phyloP scores from a whole-genome alignment of 805 yeast genomes.

The Cyberlindnera mississippiensis region DNA sequence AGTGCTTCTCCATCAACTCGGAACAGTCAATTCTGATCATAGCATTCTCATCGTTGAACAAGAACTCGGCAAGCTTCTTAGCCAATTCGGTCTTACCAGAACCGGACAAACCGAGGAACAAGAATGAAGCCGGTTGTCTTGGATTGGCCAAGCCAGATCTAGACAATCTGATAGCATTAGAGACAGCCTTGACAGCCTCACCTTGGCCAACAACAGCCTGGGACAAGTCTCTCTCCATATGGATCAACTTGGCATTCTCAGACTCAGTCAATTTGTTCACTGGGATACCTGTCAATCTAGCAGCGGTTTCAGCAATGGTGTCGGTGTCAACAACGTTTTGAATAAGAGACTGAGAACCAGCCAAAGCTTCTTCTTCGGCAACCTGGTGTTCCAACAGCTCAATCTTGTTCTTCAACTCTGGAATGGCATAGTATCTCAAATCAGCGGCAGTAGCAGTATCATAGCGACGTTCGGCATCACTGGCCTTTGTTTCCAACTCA shows the following conservation, averaged over 20 bases:
- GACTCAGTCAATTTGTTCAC: conserved; percentile 92
- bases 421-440: conserved; percentile 94
- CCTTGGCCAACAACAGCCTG: conserved; percentile 89
- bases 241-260: conserved; percentile 88
- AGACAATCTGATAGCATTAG: conserved; percentile 88
- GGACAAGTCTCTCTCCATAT: conserved; percentile 86
- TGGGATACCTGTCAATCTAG: conserved; percentile 94
- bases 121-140: conserved; percentile 91
- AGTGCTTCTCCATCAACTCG: conserved; percentile 91
- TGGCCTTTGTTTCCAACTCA: conserved; percentile 88
- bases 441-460: conserved; percentile 96
- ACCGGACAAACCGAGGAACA: conserved; percentile 93
- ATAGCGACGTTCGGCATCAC: conserved; percentile 94
- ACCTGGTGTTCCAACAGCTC: conserved; percentile 69
- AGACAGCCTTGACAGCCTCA: conserved; percentile 93
- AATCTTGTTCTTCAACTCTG: conserved; percentile 79
- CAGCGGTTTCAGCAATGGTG: conserved; percentile 95
- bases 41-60: conserved; percentile 93
- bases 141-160: conserved; percentile 97
- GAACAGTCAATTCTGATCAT: conserved; percentile 98
- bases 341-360: conserved; percentile 60
- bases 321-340: conserved; percentile 90
- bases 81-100: conserved; percentile 98
- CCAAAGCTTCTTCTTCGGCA: conserved; percentile 67
- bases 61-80: conserved; percentile 92